Conservation (phyloP, 495 filamentous ascomycete species). For the Neurospora sp. region DNA sequence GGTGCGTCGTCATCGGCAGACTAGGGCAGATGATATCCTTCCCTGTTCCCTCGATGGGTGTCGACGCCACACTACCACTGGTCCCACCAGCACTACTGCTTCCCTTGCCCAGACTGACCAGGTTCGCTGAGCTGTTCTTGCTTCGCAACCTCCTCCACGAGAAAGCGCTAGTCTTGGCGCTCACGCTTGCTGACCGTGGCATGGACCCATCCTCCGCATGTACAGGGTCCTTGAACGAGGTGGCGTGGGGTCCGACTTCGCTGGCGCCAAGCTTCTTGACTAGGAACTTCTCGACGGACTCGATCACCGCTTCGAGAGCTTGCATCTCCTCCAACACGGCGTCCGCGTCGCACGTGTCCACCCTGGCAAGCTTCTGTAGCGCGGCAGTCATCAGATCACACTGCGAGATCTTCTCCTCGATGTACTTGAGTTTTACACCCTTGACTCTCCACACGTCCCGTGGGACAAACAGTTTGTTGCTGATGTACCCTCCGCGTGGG, state of each 20-base stretch:
- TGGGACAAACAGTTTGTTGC: constrained; percentile 82
- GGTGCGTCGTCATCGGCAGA: constrained; percentile 71
- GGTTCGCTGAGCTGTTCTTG: constrained; percentile 63
- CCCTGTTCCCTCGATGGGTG: constrained; percentile 31
- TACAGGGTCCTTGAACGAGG: constrained; percentile 56
- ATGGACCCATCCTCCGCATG: constrained; percentile 24
- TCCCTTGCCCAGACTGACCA: constrained; percentile 33
- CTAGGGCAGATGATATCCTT: constrained; percentile 57
- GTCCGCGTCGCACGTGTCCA: constrained; percentile 83
- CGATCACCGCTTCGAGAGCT: constrained; percentile 74
- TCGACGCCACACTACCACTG: constrained; percentile 13
- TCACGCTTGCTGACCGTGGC: constrained; percentile 45
- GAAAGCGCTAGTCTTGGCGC: constrained; percentile 58
- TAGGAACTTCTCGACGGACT: constrained; percentile 68
- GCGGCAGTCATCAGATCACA: constrained; percentile 90
- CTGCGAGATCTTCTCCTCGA: constrained; percentile 92
- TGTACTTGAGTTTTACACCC: constrained; percentile 77
- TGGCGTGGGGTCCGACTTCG: constrained; percentile 73
- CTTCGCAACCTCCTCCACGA: constrained; percentile 83
- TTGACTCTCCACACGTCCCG: constrained; percentile 90
- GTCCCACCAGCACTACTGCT: constrained; percentile 15
- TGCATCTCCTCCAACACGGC: constrained; percentile 94
- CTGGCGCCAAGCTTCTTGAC: constrained; percentile 69
- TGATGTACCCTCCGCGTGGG: constrained; percentile 83
- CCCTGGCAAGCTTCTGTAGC: constrained; percentile 67